Base-by-base conservation (phyloP, 2,329 filamentous ascomycete species). In the Hymenotorrendiella dingleyae region DNA sequence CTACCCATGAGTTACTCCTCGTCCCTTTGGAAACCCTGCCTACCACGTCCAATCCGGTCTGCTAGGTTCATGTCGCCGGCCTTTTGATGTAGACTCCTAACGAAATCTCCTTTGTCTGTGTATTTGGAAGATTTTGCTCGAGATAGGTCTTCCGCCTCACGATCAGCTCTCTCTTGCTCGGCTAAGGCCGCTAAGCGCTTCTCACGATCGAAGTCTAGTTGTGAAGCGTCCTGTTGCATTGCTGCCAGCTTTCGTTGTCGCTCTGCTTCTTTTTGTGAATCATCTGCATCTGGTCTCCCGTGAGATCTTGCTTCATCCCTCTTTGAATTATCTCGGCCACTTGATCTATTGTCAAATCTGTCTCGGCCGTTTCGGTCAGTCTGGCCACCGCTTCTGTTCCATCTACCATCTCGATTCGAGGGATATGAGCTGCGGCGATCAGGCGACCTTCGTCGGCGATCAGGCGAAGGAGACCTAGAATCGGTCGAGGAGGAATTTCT, bases 171-270 rank as follows among this genome's bases (percentile, higher is more conserved):
- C 53, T 94, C 87, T 47, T 72, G 72, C 49, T 78, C 76, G 19
- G 78, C 80, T 14, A 90, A 66, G 1, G 78, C 78, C 0, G 78
- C 76, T 8, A 94, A 67, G 19, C 87, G 76, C 46, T 75, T 72
- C 50, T 77, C 76, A 23, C 88, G 80, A 53, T 84, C 80, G n/a
- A 69, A 60, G 54, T 91, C 85, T 36, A 94, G 68, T 9, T 83
- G 77, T 1, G 71, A 73, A 4, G 84, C 84, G 21, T 80, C 82
- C 14, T 74, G 73, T 60, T 86, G 82, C 84, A 89, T 88, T 7
- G 79, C 81, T 12, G 80, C 83, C 14, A 88, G 65, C 59, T 80
- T 86, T 19, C 74, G 73, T 10, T 80, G 78, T n/a, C 73, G 71
- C 48, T 84, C 80, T 17, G 77, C 74, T 16, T 73, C 73, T 6